Conservation (phyloP, 345 rosid species). For the Eucalyptus globulus region DNA sequence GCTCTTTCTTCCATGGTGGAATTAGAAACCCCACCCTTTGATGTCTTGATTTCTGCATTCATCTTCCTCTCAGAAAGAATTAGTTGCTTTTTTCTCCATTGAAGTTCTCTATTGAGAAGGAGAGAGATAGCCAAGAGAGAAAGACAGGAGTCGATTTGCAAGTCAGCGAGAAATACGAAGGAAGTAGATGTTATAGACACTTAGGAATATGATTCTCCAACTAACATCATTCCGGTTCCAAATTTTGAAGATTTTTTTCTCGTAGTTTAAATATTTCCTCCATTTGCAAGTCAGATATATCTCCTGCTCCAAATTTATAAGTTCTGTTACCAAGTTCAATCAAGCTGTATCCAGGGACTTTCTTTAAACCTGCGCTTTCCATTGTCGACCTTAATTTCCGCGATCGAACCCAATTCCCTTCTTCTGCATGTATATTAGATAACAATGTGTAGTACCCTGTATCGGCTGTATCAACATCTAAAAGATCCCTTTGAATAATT, state of each 20-base stretch:
- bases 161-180: not conserved
- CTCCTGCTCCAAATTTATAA: slow-evolving; percentile 8
- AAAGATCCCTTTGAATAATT: slow-evolving; percentile 26
- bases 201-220: not conserved
- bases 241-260: not conserved
- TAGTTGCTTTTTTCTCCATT: not conserved
- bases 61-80: not conserved
- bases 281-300: not conserved
- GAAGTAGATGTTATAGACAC: not conserved
- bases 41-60: not conserved
- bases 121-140: not conserved
- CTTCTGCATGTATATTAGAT: slow-evolving; percentile 73
- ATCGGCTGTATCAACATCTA: slow-evolving; percentile 32
- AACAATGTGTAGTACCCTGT: slow-evolving; percentile 56
- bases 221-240: not conserved
- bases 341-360: slow-evolving; percentile 57
- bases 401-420: slow-evolving; percentile 57
- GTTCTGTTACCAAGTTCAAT: slow-evolving; percentile 13
- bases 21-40: not conserved
- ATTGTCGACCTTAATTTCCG: slow-evolving; percentile 33
- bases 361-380: slow-evolving; percentile 31
- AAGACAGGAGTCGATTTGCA: not conserved
- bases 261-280: not conserved
- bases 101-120: not conserved
- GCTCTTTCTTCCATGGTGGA: not conserved